Conservation (phyloP, 441 rosid species). For the Melianthus villosus region DNA sequence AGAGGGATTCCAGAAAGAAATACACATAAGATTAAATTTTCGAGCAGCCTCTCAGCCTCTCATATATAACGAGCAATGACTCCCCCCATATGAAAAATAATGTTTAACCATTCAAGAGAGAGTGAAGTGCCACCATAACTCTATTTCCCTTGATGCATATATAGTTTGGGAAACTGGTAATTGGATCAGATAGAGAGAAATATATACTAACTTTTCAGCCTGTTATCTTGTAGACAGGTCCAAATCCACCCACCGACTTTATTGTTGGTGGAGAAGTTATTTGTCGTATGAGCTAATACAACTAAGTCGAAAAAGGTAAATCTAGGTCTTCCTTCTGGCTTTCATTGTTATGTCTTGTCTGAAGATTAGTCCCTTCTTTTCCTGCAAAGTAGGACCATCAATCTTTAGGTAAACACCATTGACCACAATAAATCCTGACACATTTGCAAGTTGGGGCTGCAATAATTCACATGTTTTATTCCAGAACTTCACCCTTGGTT, state of each 20-base stretch:
- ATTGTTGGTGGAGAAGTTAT: constrained; percentile 9
- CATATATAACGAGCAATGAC: too few relatives aligned
- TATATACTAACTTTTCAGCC: not conserved
- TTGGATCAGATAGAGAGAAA: not conserved
- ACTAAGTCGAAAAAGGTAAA: constrained; percentile 7
- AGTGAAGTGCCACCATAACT: too few relatives aligned
- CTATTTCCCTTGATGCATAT: too few relatives aligned
- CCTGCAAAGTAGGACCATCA: not conserved
- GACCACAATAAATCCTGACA: not conserved
- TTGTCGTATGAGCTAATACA: constrained; percentile 10
- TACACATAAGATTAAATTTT: too few relatives aligned
- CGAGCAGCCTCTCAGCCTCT: too few relatives aligned
- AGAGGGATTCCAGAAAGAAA: too few relatives aligned
- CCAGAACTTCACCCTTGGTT: too few relatives aligned
- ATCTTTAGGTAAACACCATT: not conserved
- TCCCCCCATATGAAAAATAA: too few relatives aligned
- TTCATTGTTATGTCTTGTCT: not conserved
- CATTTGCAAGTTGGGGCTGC: too few relatives aligned
- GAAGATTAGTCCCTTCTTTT: not conserved
- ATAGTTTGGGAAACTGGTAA: not conserved
- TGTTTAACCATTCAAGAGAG: not conserved
- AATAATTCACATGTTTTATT: too few relatives aligned
- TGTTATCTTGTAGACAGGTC: constrained; percentile 19
- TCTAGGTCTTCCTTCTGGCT: constrained; percentile 10
- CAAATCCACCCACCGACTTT: constrained; percentile 22